Percentiles rank a stretch among this genome's conserved stretches.
phyloP scores from a whole-genome alignment of 1,139 yeast species.

The Pichia terricola region DNA sequence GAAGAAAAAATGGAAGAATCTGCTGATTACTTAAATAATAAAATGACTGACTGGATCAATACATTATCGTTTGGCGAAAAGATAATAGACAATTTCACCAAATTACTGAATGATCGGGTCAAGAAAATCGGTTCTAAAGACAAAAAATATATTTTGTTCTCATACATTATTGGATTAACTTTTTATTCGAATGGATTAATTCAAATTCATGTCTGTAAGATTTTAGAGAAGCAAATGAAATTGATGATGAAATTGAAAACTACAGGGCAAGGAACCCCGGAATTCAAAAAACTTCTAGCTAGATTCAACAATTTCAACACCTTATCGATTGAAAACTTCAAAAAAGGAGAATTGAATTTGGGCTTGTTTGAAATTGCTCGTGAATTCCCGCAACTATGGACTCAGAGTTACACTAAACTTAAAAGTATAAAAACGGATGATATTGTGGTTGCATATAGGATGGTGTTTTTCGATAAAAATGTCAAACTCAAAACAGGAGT shows the following conservation, averaged over 20 bases:
- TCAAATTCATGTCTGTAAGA: constrained; percentile 5
- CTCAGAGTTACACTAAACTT: constrained; percentile 3
- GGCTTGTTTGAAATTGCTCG: constrained; percentile 7
- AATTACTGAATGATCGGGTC: background rate
- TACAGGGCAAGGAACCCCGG: no score
- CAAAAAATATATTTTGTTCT: background rate
- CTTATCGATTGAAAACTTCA: constrained; percentile 1
- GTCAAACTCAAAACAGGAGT: constrained; percentile 1
- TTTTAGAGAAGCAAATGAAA: constrained; percentile 4
- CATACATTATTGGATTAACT: constrained; percentile 9
- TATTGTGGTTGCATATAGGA: constrained; percentile 1
- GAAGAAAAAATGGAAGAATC: background rate
- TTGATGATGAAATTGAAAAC: background rate
- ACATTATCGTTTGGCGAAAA: constrained; percentile 6
- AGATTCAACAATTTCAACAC: no score
- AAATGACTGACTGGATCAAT: constrained; percentile 15
- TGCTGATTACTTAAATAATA: constrained; percentile 1
- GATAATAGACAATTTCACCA: constrained; percentile 11
- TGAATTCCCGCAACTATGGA: constrained; percentile 6
- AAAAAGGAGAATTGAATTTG: constrained; percentile 8
- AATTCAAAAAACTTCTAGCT: no score
- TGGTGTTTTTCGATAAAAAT: background rate
- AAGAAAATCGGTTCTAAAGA: background rate
- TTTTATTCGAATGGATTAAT: constrained; percentile 13
- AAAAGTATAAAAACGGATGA: constrained; percentile 4